These are phyloP conservation scores for Teratosphaeria pseudoeucalypti DNA, from an alignment of 2,329 filamentous ascomycete species.

Conservation along the genomic window DNA sequence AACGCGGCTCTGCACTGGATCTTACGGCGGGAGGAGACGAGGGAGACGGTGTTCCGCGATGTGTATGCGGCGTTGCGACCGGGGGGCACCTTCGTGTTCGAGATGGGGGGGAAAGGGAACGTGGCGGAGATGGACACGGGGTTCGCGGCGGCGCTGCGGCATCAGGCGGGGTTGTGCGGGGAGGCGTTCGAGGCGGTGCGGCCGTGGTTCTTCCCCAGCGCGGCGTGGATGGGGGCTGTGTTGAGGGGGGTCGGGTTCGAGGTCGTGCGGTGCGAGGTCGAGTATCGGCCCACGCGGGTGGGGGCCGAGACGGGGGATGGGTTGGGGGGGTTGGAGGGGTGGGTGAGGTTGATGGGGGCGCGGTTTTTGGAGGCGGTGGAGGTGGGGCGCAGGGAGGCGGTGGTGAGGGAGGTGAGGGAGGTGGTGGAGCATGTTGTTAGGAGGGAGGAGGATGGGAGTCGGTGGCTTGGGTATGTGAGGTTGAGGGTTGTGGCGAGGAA, in stretches of 20 bases:
- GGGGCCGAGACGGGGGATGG: slow-evolving; percentile 31
- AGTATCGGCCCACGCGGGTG: slow-evolving; percentile 53
- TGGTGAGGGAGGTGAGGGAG: slow-evolving; percentile 44
- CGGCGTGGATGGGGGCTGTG: slow-evolving; percentile 42
- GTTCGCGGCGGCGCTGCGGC: slow-evolving; percentile 42
- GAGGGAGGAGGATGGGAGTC: slow-evolving; percentile 47
- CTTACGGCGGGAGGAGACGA: slow-evolving; percentile 38
- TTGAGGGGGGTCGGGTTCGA: slow-evolving; percentile 33
- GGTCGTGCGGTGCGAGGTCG: slow-evolving; percentile 44
- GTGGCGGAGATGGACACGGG: slow-evolving; percentile 52
- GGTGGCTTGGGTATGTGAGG: slow-evolving; percentile 39
- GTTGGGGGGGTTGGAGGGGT: slow-evolving; percentile 47
- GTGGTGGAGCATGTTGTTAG: slow-evolving; percentile 46
- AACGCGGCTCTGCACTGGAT: slow-evolving; percentile 39
- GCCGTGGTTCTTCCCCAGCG: slow-evolving; percentile 66
- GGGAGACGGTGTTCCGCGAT: slow-evolving; percentile 42
- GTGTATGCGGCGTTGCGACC: slow-evolving; percentile 44
- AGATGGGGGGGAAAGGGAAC: slow-evolving; percentile 64
- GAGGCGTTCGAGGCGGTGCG: slow-evolving; percentile 39
- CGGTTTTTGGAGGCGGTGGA: slow-evolving; percentile 45
- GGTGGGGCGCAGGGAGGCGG: slow-evolving; percentile 40
- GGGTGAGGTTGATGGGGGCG: slow-evolving; percentile 55
- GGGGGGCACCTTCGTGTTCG: slow-evolving; percentile 52
- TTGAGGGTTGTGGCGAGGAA: slow-evolving; percentile 33
- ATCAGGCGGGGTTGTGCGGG: slow-evolving; percentile 40